Evolutionary conservation across 495 filamentous ascomycete genomes (phyloP), one percentile per base, ranked within the genome.

Genomic region (Penicillium angulare): DNA sequence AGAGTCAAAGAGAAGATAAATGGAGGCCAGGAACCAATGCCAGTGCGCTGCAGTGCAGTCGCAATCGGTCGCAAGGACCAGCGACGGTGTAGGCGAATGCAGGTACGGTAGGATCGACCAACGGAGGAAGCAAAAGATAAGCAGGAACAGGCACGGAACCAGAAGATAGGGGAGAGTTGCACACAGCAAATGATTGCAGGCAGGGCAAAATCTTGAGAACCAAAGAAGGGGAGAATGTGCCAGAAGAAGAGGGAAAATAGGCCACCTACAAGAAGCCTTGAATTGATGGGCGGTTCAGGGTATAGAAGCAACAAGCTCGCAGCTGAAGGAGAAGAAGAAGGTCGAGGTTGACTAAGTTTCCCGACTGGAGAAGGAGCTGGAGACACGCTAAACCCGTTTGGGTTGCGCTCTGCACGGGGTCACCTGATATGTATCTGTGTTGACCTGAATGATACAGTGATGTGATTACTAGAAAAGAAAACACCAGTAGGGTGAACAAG

Each of bases 181-280:
- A n/a, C n/a, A 18, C 16, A 35, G 16, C 16, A 7, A 21, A 46
- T 10, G 15, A 27, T n/a, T n/a, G n/a, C n/a, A 23, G 31, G 31
- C 3, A 32, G 42, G 23, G 21, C 17, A 43, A 31, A 20, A 15
- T 18, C 15, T 31, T 3, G 33, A 22, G 43, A 22, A 18, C 32
- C 12, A 33, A 53, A 53, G 54, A 50, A 51, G 33, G 33, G 44
- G 41, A 53, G 38, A 53, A 64, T n/a, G n/a, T n/a, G n/a, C n/a
- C n/a, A n/a, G 51, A 59, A 54, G 43, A 47, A 56, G 46, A 52
- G 47, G 61, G 47, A 47, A 52, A 66, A 63, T 52, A 72, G 67
- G 70, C 69, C 55, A 75, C 72, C 72, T 75, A 75, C 72, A 73
- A 75, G 68, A 75, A 72, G 68, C 72, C 72, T 63, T 62, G 47